Evolutionary conservation across 179 eudicot species (phyloP), one percentile per base, ranked within the genome.

Genomic region (Gypsophila paniculata): DNA sequence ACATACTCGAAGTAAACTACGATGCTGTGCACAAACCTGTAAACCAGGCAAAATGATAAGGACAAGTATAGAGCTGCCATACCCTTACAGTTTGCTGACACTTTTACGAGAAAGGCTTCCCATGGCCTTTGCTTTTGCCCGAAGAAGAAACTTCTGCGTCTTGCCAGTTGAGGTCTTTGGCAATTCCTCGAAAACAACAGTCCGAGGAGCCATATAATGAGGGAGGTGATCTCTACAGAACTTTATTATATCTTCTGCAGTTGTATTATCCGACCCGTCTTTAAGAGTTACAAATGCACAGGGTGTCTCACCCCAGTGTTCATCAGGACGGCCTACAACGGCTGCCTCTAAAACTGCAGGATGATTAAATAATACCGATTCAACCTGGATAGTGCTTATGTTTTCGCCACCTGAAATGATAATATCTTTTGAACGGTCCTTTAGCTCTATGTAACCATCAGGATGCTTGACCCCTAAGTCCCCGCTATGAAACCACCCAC

Each of bases 401-500:
- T 91, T 91, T 80, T 91, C 97, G 14, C 97, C 97, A 14, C 97
- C 97, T 0, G 97, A 89, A 32, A 91, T 85, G 21, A 91, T 90
- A 11, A 91, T 79, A 75, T 91, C 97, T 64, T 91, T 91, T 1
- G 82, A 81, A 6, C 95, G 86, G 63, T 91, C 97, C 73, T 86
- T 89, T 13, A 91, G 75, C 73, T 91, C 96, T 42, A 91, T 82
- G 70, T 89, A 87, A 9, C 90, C 89, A 74, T 87, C 91, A 1
- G 81, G 74, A 73, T 91, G 93, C 69, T 75, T 87, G 8, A 91
- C 93, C 9, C 83, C 97, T 36, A 89, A 78, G 79, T 91, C 97
- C 26, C 97, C 95, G 23, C 84, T 85, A 52, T 86, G 79, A 65
- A 86, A 86, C 97, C 97, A 91, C 18, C 95, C 94, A 3, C 79